Evolutionary conservation across 768 basidiomycete genomes (phyloP), one percentile per base, ranked within the genome.

Genomic region (Russula compacta): DNA sequence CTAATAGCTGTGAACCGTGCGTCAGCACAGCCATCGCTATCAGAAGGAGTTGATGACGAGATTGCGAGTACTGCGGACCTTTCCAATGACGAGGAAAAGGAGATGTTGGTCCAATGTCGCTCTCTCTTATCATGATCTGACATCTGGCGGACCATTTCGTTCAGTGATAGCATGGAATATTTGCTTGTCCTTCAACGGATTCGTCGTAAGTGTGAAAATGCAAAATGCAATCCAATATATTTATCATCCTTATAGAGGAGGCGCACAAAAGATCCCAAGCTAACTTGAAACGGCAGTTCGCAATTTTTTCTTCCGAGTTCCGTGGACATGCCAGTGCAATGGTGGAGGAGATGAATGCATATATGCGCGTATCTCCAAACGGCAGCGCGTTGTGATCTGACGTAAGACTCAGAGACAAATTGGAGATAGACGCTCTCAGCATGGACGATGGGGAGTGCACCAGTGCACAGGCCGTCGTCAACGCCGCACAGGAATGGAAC

Each of bases 301-400:
- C 32, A 6, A 33, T 51, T 4, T 2, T 52, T 14, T 47, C 51
- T 57, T 17, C 51, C 11, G 58, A 61, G 44, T 52, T 54, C 46
- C 63, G 64, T 36, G 60, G 53, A 10, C 59, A 65, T 21, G 56
- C 53, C 3, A 42, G 36, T 3, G 49, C 38, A 12, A 42, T 66
- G 46, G 60, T 59, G 4, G 51, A 58, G n/a, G 64, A 53, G 29
- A 61, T 48, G 58, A 56, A 49, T 21, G 57, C 60, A 61, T 66
- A 66, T 58, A 64, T 66, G 66, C 56, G 53, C 47, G 66, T 65
- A 33, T 38, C 6, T 43, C 19, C 46, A n/a, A 10, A 15, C 15
- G 15, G 21, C 0, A 7, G n/a, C 6, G 39, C 10, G 21, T 32
- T 32, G 33, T 32, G 51, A 40, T 11, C 52, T 58, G 46, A 62